These are phyloP conservation scores for Silene uniflora DNA, from an alignment of 148 eudicot genomes.

Conservation along the genomic window DNA sequence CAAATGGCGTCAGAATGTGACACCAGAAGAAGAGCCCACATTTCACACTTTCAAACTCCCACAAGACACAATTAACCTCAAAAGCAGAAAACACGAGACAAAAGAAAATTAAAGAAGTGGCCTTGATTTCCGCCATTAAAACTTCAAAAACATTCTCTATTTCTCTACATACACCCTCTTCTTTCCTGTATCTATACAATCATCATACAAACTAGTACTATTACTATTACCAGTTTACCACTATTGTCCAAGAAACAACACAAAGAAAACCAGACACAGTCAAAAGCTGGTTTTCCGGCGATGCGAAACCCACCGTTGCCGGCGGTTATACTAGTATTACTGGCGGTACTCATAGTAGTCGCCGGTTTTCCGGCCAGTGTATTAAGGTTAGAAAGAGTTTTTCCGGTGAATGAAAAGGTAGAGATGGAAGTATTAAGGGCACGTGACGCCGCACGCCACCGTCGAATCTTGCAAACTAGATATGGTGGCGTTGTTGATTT, in stretches of 20 bases:
- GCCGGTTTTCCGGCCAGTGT: slow-evolving; percentile 36
- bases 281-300: slow-evolving; percentile 8
- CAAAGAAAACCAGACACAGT: no score
- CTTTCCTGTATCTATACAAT: background rate
- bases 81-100: background rate
- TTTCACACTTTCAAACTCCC: background rate
- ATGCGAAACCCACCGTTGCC: slow-evolving; percentile 31
- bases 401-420: slow-evolving; percentile 57
- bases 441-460: slow-evolving; percentile 64
- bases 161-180: slow-evolving; percentile 9
- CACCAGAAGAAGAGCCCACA: slow-evolving; percentile 15
- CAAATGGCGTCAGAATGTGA: background rate
- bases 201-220: no score
- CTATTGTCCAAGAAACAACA: background rate
- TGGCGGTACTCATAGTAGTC: slow-evolving; percentile 32
- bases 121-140: slow-evolving; percentile 38
- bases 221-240: no score
- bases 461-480: slow-evolving; percentile 48
- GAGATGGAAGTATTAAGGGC: slow-evolving; percentile 50
- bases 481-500: slow-evolving; percentile 76
- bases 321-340: slow-evolving; percentile 22
- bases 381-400: slow-evolving; percentile 53
- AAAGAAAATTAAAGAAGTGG: slow-evolving; percentile 11
- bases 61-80: background rate
- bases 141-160: slow-evolving; percentile 16